Percentiles rank a stretch among this genome's conserved stretches.
These are phyloP conservation scores for Cyberlindnera amylophila DNA, from an alignment of 805 yeast species.

Conservation along the genomic window DNA sequence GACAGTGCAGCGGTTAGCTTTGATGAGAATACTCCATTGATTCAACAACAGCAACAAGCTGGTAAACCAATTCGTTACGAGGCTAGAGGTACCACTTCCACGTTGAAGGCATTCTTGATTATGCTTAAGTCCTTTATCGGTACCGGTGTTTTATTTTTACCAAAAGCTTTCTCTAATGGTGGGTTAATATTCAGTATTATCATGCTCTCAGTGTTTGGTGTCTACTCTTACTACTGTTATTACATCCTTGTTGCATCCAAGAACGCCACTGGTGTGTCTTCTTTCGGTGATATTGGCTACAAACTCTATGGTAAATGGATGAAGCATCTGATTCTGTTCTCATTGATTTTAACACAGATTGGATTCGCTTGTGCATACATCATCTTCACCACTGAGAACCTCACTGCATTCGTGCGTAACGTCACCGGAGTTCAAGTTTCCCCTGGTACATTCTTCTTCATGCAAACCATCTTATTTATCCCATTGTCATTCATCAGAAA, in stretches of 20 bases:
- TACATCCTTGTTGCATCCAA: slow-evolving; percentile 59
- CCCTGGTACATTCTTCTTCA: slow-evolving; percentile 43
- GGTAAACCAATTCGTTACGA: slow-evolving; percentile 17
- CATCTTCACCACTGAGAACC: slow-evolving; percentile 71
- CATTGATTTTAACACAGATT: slow-evolving; percentile 67
- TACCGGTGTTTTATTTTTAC: slow-evolving; percentile 69
- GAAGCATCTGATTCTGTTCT: slow-evolving; percentile 57
- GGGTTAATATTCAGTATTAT: slow-evolving; percentile 58
- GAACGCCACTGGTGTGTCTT: slow-evolving; percentile 54
- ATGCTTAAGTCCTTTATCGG: slow-evolving; percentile 74
- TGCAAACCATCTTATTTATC: slow-evolving; percentile 55
- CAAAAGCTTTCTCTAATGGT: slow-evolving; percentile 69
- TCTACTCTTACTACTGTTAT: slow-evolving; percentile 77
- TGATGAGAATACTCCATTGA: slow-evolving; percentile 29
- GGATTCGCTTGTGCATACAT: slow-evolving; percentile 82
- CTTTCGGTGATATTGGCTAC: slow-evolving; percentile 77
- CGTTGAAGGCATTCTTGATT: slow-evolving; percentile 65
- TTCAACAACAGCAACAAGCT: slow-evolving; percentile 14
- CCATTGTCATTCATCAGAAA: slow-evolving; percentile 74
- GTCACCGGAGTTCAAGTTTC: slow-evolving; percentile 40
- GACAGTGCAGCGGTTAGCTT: slow-evolving; percentile 20
- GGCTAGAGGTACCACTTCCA: slow-evolving; percentile 65
- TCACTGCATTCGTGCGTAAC: slow-evolving; percentile 57
- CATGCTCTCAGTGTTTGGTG: slow-evolving; percentile 56
- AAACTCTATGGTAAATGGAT: slow-evolving; percentile 61